A percentile compares a stretch with the other conserved stretches of the same genome.
Conservation (phyloP, 1,284 basidiomycete species). For the Pseudozyma thailandica region DNA sequence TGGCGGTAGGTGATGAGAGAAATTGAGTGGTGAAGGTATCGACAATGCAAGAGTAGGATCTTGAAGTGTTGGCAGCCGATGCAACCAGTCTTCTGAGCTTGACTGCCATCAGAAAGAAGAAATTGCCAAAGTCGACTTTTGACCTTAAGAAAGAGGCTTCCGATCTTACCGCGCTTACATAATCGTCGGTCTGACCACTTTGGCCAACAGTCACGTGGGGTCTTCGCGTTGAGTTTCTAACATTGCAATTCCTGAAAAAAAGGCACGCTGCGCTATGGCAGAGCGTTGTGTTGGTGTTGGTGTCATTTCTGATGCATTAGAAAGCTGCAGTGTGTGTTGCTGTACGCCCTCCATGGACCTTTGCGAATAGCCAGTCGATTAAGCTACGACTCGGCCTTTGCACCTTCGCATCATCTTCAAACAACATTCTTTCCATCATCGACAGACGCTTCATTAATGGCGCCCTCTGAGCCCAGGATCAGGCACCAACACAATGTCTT, state of each 20-base stretch:
- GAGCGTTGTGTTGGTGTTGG: conserved; percentile 1
- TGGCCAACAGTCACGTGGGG: conserved; percentile 24
- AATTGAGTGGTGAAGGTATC: conserved; percentile 1
- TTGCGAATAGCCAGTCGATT: background rate
- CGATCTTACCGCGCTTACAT: conserved; percentile 17
- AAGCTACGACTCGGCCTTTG: background rate
- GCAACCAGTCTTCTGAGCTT: background rate
- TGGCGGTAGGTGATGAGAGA: background rate
- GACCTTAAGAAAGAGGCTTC: background rate
- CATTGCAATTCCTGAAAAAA: background rate
- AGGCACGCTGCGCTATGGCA: background rate
- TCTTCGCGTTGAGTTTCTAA: conserved; percentile 18
- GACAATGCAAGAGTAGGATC: background rate
- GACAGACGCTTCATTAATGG: no score
- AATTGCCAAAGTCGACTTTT: conserved; percentile 11
- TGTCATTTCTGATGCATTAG: background rate
- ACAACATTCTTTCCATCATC: background rate
- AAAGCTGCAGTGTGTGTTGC: background rate
- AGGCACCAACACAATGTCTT: conserved; percentile 20
- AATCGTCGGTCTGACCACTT: background rate
- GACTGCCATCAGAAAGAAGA: conserved; percentile 15
- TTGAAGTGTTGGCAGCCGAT: background rate
- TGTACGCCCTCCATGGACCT: background rate
- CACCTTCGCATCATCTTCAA: background rate
- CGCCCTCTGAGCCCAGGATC: background rate